Conservation (phyloP, 176 grass and related monocot genomes). For the Elaeis guineensis region DNA sequence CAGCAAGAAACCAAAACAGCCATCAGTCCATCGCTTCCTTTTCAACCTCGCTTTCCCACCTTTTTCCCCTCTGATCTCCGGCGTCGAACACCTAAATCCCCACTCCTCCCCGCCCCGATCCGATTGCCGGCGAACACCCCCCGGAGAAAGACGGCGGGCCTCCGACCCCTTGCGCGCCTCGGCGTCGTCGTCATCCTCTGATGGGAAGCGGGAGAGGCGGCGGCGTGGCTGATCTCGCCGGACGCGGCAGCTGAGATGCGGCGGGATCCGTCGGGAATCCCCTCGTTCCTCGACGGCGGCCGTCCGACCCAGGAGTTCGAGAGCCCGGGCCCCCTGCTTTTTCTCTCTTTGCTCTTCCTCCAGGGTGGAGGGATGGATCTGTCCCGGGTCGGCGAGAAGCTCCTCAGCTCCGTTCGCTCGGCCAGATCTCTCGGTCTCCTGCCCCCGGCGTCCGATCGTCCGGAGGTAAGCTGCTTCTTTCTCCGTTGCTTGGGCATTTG, state of each 20-base stretch:
- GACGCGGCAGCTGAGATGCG: constrained; percentile 10
- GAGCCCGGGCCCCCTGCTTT: constrained; percentile 67
- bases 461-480: constrained; percentile 35
- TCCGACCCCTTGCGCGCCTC: too few species aligned
- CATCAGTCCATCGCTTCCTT: too few species aligned
- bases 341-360: constrained; percentile 95
- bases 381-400: constrained; percentile 90
- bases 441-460: constrained; percentile 39
- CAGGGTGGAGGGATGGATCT: constrained; percentile 98
- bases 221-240: not conserved
- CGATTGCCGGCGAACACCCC: too few species aligned
- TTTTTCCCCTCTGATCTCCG: too few species aligned
- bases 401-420: constrained; percentile 95
- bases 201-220: not conserved
- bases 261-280: not conserved
- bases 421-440: constrained; percentile 80
- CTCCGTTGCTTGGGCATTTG: constrained; percentile 8
- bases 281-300: constrained; percentile 11
- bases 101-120: too few species aligned
- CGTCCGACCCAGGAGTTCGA: constrained; percentile 32
- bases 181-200: not conserved
- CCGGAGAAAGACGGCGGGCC: too few species aligned
- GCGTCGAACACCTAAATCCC: too few species aligned
- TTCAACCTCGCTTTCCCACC: too few species aligned
- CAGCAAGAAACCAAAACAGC: too few species aligned